phyloP scores from a whole-genome alignment of 2,329 filamentous ascomycete genomes.

The Dothistroma pini region DNA sequence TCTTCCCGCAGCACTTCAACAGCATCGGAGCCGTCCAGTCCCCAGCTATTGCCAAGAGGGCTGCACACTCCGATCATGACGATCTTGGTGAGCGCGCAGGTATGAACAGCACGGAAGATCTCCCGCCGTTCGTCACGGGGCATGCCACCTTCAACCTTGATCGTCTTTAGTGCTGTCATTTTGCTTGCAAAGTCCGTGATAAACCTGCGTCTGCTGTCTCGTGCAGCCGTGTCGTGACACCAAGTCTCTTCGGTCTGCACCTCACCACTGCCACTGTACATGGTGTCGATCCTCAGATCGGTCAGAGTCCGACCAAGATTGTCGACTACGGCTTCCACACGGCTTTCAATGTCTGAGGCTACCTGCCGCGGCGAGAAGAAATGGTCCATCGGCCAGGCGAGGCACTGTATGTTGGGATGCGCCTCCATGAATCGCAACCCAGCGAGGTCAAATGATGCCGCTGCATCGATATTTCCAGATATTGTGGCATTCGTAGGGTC shows the following conservation, averaged over 20 bases:
- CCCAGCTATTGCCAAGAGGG: conserved; percentile 47
- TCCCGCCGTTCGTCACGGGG: conserved; percentile 48
- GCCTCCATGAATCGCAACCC: conserved; percentile 42
- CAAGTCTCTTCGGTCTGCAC: conserved; percentile 21
- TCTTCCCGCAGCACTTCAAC: conserved; percentile 13
- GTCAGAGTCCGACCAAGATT: conserved; percentile 40
- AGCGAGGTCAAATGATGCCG: conserved; percentile 11
- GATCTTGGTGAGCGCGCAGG: conserved; percentile 42
- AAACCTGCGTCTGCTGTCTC: conserved; percentile 33
- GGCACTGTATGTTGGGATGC: conserved; percentile 42
- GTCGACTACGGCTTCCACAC: conserved; percentile 34
- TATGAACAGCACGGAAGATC: conserved; percentile 41
- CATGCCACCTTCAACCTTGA: conserved; percentile 48
- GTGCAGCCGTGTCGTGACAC: conserved; percentile 1
- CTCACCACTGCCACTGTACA: conserved; percentile 27
- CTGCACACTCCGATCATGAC: conserved; percentile 45
- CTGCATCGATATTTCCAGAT: background rate
- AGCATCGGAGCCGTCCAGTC: conserved; percentile 34
- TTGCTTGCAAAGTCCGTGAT: conserved; percentile 42
- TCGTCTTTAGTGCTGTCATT: conserved; percentile 40
- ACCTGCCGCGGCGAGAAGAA: conserved; percentile 39
- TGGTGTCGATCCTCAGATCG: conserved; percentile 42
- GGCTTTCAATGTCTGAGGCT: conserved; percentile 25
- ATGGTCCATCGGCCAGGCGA: conserved; percentile 47
- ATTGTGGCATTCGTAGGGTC: background rate